Percentiles rank a stretch among this genome's conserved stretches.
phyloP scores from a whole-genome alignment of 768 basidiomycete genomes.

The Inosperma sp. region DNA sequence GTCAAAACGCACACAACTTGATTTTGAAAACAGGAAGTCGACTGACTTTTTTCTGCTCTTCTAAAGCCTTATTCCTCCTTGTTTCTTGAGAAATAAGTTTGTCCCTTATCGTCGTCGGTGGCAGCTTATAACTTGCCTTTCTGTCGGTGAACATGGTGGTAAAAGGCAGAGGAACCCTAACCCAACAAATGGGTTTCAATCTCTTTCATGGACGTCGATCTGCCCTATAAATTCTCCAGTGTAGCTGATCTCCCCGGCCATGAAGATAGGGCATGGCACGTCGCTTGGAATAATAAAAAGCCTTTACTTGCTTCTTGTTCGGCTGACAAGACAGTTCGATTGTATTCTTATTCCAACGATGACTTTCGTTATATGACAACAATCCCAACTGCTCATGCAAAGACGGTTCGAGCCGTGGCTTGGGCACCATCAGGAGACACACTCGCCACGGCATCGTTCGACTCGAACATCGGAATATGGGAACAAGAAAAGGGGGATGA shows the following conservation, averaged over 20 bases:
- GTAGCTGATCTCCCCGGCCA: conserved; percentile 51
- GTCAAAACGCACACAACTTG: neutral
- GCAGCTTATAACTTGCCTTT: conserved; percentile 39
- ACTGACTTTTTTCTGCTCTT: conserved; percentile 75
- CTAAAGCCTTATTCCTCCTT: conserved; percentile 62
- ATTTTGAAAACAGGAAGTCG: no score
- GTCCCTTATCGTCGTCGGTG: conserved; percentile 48
- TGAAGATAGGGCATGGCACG: conserved; percentile 79
- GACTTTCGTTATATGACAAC: conserved; percentile 44
- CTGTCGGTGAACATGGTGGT: conserved; percentile 25
- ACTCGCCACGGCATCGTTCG: conserved; percentile 90
- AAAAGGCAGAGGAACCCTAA: conserved; percentile 12
- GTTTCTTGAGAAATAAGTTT: conserved; percentile 53
- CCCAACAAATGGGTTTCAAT: conserved; percentile 7
- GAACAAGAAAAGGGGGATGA: conserved; percentile 54
- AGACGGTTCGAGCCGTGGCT: conserved; percentile 82
- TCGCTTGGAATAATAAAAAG: conserved; percentile 83
- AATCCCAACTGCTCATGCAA: conserved; percentile 79
- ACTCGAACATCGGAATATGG: conserved; percentile 88
- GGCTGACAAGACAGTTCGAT: conserved; percentile 83
- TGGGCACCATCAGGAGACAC: conserved; percentile 88
- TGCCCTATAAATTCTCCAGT: conserved; percentile 26
- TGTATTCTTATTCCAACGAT: conserved; percentile 59
- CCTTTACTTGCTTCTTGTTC: conserved; percentile 90
- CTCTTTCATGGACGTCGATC: conserved; percentile 13